These are phyloP conservation scores for Trichoderma oligosporum DNA, from an alignment of 2,329 filamentous ascomycete genomes.

Conservation along the genomic window DNA sequence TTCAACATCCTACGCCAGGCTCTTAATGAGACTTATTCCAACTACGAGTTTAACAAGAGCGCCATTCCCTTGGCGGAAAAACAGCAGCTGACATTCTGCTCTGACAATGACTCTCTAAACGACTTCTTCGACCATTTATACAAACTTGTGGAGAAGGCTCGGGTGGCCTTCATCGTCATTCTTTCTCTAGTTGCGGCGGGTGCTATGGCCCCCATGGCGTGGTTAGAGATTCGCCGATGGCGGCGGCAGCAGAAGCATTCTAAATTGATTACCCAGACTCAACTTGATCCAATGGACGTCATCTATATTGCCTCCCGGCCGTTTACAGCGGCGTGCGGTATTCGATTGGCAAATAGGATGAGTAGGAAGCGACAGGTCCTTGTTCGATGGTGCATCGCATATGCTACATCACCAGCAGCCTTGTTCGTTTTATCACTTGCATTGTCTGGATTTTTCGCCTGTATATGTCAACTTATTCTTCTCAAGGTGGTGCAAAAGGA, in stretches of 20 bases:
- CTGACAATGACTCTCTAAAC: slow-evolving; percentile 74
- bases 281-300: slow-evolving; percentile 78
- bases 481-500: slow-evolving; percentile 69
- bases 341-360: slow-evolving; percentile 65
- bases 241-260: slow-evolving; percentile 67
- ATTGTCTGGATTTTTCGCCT: slow-evolving; percentile 75
- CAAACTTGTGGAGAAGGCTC: slow-evolving; percentile 61
- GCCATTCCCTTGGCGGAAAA: slow-evolving; percentile 82
- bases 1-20: slow-evolving; percentile 75
- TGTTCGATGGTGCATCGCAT: slow-evolving; percentile 78
- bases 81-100: slow-evolving; percentile 81
- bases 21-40: slow-evolving; percentile 66
- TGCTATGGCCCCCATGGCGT: slow-evolving; percentile 75
- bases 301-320: slow-evolving; percentile 84
- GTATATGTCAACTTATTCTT: slow-evolving; percentile 78
- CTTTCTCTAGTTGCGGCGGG: slow-evolving; percentile 67
- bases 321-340: slow-evolving; percentile 66
- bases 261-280: slow-evolving; percentile 59
- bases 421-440: slow-evolving; percentile 84
- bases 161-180: slow-evolving; percentile 72
- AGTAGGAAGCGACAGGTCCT: slow-evolving; percentile 65
- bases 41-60: slow-evolving; percentile 72
- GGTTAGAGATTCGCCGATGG: slow-evolving; percentile 75
- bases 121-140: slow-evolving; percentile 76
- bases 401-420: slow-evolving; percentile 78